Conservation (phyloP, 371 early-diverging fungal species). For the Mucor circinelloides region DNA sequence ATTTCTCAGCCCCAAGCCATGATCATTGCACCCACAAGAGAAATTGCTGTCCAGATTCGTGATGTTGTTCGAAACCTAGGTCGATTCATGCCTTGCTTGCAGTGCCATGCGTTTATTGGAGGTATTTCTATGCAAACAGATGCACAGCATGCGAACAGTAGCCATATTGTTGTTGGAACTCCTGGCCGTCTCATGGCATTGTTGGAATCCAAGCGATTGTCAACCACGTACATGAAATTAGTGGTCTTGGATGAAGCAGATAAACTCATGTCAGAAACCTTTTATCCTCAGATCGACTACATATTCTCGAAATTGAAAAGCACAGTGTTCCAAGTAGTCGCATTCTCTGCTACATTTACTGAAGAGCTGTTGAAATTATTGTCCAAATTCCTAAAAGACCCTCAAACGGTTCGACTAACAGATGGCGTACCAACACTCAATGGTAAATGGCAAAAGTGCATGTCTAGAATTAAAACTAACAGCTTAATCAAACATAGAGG, state of each 20-base stretch:
- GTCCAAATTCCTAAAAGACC: slow-evolving; percentile 44
- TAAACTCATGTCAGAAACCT: slow-evolving; percentile 73
- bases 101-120: slow-evolving; percentile 86
- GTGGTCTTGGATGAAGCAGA: slow-evolving; percentile 97
- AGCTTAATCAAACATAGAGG: slow-evolving; percentile 37
- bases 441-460: slow-evolving; percentile 34
- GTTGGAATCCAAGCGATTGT: slow-evolving; percentile 66
- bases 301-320: slow-evolving; percentile 31
- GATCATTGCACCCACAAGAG: slow-evolving; percentile 90
- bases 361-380: slow-evolving; percentile 47
- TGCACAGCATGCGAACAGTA: slow-evolving; percentile 62
- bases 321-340: slow-evolving; percentile 56
- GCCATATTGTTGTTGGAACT: slow-evolving; percentile 88
- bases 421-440: slow-evolving; percentile 60
- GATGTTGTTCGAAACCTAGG: slow-evolving; percentile 63
- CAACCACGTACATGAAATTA: slow-evolving; percentile 70
- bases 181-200: slow-evolving; percentile 89
- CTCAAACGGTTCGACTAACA: slow-evolving; percentile 58
- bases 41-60: slow-evolving; percentile 91
- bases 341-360: slow-evolving; percentile 68
- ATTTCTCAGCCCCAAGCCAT: slow-evolving; percentile 51
- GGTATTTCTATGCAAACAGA: slow-evolving; percentile 79
- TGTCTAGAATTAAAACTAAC: background rate
- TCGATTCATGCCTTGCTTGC: slow-evolving; percentile 54
- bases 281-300: slow-evolving; percentile 40